Percentiles rank a stretch among this genome's conserved stretches.
Conservation (phyloP, 164 flowering plant genomes). For the Nymphaea thermarum region DNA sequence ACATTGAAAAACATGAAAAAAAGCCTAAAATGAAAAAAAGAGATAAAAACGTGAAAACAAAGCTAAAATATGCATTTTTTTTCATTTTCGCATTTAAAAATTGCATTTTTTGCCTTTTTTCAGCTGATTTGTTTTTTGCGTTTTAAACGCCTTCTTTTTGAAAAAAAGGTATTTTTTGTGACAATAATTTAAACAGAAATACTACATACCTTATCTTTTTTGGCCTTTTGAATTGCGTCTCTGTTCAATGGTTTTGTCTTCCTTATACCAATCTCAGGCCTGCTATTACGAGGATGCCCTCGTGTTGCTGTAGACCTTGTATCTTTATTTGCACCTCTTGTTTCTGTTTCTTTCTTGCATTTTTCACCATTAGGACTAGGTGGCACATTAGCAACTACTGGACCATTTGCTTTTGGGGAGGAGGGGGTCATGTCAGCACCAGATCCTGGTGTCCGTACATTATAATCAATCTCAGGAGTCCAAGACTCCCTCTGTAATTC, state of each 20-base stretch:
- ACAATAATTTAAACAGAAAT: background rate
- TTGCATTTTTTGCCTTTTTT: no score
- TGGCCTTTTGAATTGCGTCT: slow-evolving; percentile 33
- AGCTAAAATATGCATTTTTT: background rate
- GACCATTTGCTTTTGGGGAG: slow-evolving; percentile 18
- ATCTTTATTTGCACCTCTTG: slow-evolving; percentile 28
- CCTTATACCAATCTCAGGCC: slow-evolving; percentile 32
- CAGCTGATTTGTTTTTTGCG: no score
- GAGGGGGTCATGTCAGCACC: slow-evolving; percentile 21
- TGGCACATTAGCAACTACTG: slow-evolving; percentile 14
- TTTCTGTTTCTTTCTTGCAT: slow-evolving; percentile 15
- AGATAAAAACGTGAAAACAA: background rate
- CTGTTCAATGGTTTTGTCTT: slow-evolving; percentile 33
- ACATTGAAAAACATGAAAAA: no score
- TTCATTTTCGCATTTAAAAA: background rate
- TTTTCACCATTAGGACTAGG: slow-evolving; percentile 12
- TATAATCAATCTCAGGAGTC: slow-evolving; percentile 67
- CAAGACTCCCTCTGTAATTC: slow-evolving; percentile 37
- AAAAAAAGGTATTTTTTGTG: background rate
- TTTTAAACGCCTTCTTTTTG: no score
- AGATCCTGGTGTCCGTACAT: slow-evolving; percentile 13
- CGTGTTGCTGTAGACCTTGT: slow-evolving; percentile 27
- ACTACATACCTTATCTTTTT: slow-evolving; percentile 46
- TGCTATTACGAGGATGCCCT: slow-evolving; percentile 35
- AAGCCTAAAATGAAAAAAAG: no score